Evolutionary conservation across 1,284 basidiomycete species (phyloP), one percentile per base, ranked within the genome.

Genomic region (Fomitopsis palustris): DNA sequence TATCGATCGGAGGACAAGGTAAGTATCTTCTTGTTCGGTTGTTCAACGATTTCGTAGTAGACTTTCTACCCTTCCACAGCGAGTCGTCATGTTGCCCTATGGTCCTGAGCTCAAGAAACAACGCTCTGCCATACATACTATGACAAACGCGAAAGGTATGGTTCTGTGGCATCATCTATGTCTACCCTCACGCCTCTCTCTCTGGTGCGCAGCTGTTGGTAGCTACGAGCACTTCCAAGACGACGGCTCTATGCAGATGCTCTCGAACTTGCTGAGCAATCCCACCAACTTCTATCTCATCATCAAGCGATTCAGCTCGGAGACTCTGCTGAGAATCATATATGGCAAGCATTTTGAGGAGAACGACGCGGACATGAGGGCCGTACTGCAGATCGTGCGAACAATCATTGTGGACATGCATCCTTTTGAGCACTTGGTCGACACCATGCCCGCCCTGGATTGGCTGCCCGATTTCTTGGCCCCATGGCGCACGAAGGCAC

Each of bases 341-440:
- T 71, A 70, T 37, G 70, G 70, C 3, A 55, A 57, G 33, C 55
- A 63, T 0, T 57, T 71, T 6, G 58, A 23, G 8, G 65, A 69
- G 16, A 65, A 68, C 53, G 65, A 67, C 37, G 51, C 63, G 16
- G 69, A 72, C 55, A 65, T 72, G 12, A 42, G 53, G 8, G 61
- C 59, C 2, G 61, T 70, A 19, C 35, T 66, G 9, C 53, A 39
- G 4, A 59, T 73, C 27, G 45, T 72, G 17, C 61, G 61, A 2
- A 63, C 64, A 39, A 69, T 71, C 51, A 57, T 67, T 4, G 49
- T 41, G 3, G 64, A 71, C 37, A 62, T 56, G 21, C 60, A 67
- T 43, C 70, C 70, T 9, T 70, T 69, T 10, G 61, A 64, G 4
- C 70, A 73, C 54, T 45, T 70, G 12, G 71, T 73, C 12, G 71